phyloP scores from a whole-genome alignment of 441 rosid species.

The Breynia disticha region DNA sequence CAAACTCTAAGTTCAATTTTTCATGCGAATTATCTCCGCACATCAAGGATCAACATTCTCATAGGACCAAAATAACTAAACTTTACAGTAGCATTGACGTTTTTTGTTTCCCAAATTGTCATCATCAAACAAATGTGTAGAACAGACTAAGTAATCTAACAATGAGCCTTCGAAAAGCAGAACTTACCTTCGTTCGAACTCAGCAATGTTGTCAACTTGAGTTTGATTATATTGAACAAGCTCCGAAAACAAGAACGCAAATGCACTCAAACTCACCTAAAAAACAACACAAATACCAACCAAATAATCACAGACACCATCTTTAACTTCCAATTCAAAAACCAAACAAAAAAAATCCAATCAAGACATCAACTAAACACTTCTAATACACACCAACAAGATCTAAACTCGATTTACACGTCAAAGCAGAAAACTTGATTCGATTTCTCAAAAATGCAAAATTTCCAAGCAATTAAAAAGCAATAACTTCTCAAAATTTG shows the following conservation, averaged over 20 bases:
- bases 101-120: not conserved
- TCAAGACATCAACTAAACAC: not conserved
- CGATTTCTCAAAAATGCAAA: too few relatives aligned
- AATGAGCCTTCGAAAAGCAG: not conserved
- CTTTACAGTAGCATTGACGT: too few relatives aligned
- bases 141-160: not conserved
- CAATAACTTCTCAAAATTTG: too few relatives aligned
- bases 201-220: constrained; percentile 90
- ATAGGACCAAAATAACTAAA: not conserved
- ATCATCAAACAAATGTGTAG: not conserved
- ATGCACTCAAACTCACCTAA: constrained; percentile 94
- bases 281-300: constrained; percentile 3
- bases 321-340: not conserved
- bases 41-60: not conserved
- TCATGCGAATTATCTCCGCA: not conserved
- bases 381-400: not conserved
- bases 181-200: constrained; percentile 73
- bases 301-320: not conserved
- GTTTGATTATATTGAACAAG: constrained; percentile 96
- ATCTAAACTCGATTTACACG: not conserved
- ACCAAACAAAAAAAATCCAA: not conserved
- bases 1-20: not conserved
- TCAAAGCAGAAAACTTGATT: too few relatives aligned
- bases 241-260: constrained; percentile 90
- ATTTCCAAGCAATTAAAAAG: too few relatives aligned